Evolutionary conservation across 2,329 filamentous ascomycete genomes (phyloP).

Genomic region (Talaromyces piceae): DNA sequence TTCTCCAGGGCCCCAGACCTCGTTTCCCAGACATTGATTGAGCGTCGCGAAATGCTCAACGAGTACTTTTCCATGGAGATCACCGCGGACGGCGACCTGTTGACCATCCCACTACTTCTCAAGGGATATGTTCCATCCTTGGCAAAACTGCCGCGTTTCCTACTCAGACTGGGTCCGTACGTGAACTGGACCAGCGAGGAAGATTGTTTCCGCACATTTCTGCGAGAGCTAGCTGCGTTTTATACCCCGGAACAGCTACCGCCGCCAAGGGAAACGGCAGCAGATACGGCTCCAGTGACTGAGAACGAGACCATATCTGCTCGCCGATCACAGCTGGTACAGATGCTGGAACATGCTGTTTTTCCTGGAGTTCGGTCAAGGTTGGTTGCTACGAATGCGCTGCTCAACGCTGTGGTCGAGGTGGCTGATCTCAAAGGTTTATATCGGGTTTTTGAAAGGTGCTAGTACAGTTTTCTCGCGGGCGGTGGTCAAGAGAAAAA

Average conservation of each 20-base stretch:
- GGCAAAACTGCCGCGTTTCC: constrained; percentile 79
- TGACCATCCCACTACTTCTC: constrained; percentile 72
- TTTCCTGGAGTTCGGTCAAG: constrained; percentile 83
- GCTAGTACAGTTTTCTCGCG: too few relatives aligned
- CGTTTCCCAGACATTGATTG: constrained; percentile 62
- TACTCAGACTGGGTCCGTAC: constrained; percentile 78
- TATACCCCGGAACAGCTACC: constrained; percentile 77
- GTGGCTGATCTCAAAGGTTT: constrained; percentile 86
- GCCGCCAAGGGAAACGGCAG: constrained; percentile 7
- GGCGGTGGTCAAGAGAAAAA: neutral
- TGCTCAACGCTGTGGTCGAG: constrained; percentile 75
- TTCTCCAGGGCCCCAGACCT: constrained; percentile 58
- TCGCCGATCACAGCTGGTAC: constrained; percentile 62
- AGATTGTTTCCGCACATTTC: constrained; percentile 73
- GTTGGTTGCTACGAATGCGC: constrained; percentile 68
- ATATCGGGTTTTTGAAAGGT: constrained; percentile 91
- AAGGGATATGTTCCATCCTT: constrained; percentile 84
- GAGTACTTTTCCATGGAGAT: constrained; percentile 92
- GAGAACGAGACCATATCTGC: constrained; percentile 38
- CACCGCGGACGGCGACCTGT: constrained; percentile 65
- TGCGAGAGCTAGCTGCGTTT: constrained; percentile 80
- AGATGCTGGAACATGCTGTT: constrained; percentile 73
- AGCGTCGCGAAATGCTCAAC: constrained; percentile 72
- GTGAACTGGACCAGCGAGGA: constrained; percentile 84
- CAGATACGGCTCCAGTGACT: constrained; percentile 40